Evolutionary conservation across 345 rosid genomes (phyloP).

Genomic region (Bretschneidera sinensis): DNA sequence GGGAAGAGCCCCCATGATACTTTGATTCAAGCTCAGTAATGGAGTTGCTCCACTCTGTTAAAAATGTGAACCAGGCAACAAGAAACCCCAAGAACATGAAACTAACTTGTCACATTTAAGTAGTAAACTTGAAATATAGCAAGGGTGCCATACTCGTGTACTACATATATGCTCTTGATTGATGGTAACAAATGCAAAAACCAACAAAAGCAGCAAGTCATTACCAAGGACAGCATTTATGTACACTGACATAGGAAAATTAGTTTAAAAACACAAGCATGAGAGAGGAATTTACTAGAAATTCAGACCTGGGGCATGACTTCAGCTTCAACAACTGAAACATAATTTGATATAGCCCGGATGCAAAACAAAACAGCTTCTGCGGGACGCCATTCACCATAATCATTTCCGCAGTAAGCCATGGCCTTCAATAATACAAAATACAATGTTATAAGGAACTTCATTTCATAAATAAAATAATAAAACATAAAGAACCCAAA

Average conservation of each 20-base stretch:
- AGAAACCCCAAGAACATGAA: no score
- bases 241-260: neutral
- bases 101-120: no score
- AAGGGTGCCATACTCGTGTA: no score
- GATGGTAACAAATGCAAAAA: no score
- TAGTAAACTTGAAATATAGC: no score
- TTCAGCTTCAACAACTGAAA: constrained; percentile 70
- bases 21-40: no score
- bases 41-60: no score
- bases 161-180: no score
- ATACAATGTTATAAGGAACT: constrained; percentile 1
- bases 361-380: constrained; percentile 98
- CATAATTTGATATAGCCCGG: constrained; percentile 82
- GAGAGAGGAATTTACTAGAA: constrained; percentile 6
- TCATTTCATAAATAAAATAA: neutral
- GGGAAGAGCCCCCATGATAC: no score
- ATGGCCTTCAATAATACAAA: constrained; percentile 50
- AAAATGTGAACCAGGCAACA: no score
- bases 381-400: constrained; percentile 81
- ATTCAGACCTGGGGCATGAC: constrained; percentile 85
- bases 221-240: neutral
- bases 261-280: neutral
- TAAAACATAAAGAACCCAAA: no score
- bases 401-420: constrained; percentile 61
- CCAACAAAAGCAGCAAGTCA: neutral